phyloP scores from a whole-genome alignment of 129 eudicot genomes.

The Arctium minus region DNA sequence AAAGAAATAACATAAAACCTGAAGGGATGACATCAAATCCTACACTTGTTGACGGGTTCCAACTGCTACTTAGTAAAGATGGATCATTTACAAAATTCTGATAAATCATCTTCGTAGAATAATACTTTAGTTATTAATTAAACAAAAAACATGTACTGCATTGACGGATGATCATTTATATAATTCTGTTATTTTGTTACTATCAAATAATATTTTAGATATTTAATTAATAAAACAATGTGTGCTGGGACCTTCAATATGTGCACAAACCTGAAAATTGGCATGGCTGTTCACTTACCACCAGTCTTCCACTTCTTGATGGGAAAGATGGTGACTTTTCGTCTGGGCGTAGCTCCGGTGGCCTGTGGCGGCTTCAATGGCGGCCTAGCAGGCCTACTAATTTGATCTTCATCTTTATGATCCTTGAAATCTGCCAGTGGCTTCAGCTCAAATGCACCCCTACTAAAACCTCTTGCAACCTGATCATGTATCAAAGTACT shows the following conservation, averaged over 20 bases:
- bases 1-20: background rate
- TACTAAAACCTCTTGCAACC: constrained; percentile 78
- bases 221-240: background rate
- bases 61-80: background rate
- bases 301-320: constrained; percentile 70
- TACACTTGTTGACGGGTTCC: too few species aligned
- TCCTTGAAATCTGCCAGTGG: constrained; percentile 43
- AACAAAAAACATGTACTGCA: background rate
- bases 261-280: background rate
- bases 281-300: constrained; percentile 30
- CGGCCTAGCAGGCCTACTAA: constrained; percentile 27
- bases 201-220: background rate
- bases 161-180: background rate
- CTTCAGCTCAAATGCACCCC: constrained; percentile 84
- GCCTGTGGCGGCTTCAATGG: constrained; percentile 26
- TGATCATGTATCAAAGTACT: constrained; percentile 21
- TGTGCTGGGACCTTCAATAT: background rate
- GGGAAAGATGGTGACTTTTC: constrained; percentile 64
- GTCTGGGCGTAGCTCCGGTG: constrained; percentile 27
- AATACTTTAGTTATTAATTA: background rate
- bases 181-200: background rate
- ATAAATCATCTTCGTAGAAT: background rate
- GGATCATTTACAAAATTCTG: background rate
- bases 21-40: background rate
- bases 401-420: constrained; percentile 39